Base-by-base conservation (phyloP, 192 early-diverging fungal genomes). In the Geranomyces michiganensis region DNA sequence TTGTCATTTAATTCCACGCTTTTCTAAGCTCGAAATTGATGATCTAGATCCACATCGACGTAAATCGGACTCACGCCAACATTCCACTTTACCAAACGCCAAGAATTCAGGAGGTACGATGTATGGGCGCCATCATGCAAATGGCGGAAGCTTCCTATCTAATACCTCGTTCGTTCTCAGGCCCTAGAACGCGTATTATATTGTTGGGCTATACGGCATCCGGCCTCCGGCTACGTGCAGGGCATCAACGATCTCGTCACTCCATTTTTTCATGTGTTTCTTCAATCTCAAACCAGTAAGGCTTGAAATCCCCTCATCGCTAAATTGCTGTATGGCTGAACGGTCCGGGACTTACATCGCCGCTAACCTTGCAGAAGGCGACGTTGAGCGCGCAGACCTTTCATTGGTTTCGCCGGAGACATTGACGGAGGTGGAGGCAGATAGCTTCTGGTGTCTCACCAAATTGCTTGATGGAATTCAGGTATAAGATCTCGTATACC, bases 171-270 rank as follows among this genome's bases (percentile, higher is more conserved):
- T n/a, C n/a, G n/a, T n/a, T n/a, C 7, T 60, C 80, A 94, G 89
- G 88, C 90, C 55, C 80, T 99, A 12, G 96, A 94, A 79, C 88
- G 95, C 15, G 88, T 97, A 29, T 85, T 99, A 1, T 99, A 99
- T 70, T 90, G 91, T 68, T 99, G 97, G 97, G 94, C 97, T 0
- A 95, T 94, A 15, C 84, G 97, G 26, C 97, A 99, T 65, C 97
- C 97, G 8, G 97, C 97, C n/a, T 92, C 90, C 78, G 96, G 95
- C 55, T 99, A 98, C 78, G 97, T 99, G 13, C 97, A 99, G 69
- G 97, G 97, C 0, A 99, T 99, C 72, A 98, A 99, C 80, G 97
- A 99, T 72, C 81, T 99, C 29, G 92, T 95, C 12, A 96, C 94
- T 31, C 96, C 97, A 19, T 97, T 99, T 68, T 96, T 92, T 75